Evolutionary conservation across 2,329 filamentous ascomycete species (phyloP).

Genomic region (Colletotrichum tamarilloi): DNA sequence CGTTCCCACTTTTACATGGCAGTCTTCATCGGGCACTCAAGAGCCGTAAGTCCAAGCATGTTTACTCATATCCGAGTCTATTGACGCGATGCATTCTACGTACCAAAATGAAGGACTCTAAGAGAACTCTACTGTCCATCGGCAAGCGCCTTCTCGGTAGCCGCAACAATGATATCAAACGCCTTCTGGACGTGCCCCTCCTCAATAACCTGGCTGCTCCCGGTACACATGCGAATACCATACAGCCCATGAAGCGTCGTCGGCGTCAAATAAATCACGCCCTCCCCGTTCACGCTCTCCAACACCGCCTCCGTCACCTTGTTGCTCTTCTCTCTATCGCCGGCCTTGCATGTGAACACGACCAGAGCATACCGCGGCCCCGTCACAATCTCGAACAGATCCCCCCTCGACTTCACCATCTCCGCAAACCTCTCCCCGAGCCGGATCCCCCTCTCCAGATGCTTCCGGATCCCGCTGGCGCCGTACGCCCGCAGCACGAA

Average conservation of each 20-base stretch:
- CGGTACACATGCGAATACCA: conserved; percentile 85
- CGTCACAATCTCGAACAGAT: conserved; percentile 82
- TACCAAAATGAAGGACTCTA: neutral
- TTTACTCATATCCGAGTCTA: neutral
- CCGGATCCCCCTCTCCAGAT: conserved; percentile 76
- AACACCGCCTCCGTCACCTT: conserved; percentile 79
- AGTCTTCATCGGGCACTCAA: neutral
- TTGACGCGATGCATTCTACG: neutral
- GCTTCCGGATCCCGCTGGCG: conserved; percentile 76
- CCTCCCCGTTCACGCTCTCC: conserved; percentile 77
- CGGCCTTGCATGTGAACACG: conserved; percentile 70
- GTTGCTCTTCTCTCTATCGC: conserved; percentile 66
- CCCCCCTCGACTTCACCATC: conserved; percentile 66
- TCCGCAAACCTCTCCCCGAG: conserved; percentile 77
- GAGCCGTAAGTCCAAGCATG: too few species aligned
- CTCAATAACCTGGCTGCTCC: conserved; percentile 73
- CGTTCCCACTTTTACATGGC: neutral
- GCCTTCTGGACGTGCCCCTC: conserved; percentile 78
- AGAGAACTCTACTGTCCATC: conserved; percentile 16
- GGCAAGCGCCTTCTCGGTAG: conserved; percentile 66
- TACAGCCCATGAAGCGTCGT: conserved; percentile 79
- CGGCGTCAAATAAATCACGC: conserved; percentile 86
- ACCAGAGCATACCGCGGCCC: conserved; percentile 82
- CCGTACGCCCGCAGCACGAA: conserved; percentile 91
- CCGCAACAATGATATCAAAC: conserved; percentile 78